A percentile compares a stretch with the other conserved stretches of the same genome.
Evolutionary conservation across 306 rosid species (phyloP).

Genomic region (Hippophae gyantsensis): DNA sequence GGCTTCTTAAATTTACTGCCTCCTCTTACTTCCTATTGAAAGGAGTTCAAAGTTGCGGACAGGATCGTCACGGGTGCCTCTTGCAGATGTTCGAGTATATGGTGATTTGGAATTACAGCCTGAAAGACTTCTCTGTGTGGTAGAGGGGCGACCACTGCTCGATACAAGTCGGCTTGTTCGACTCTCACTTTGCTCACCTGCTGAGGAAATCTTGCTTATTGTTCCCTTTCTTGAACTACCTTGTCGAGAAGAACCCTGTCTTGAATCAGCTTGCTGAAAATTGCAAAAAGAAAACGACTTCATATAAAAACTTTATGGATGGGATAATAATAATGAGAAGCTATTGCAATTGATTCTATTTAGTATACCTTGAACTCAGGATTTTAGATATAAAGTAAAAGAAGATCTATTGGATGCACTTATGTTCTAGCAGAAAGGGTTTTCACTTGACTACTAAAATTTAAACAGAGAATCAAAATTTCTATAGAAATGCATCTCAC

Average conservation of each 20-base stretch:
- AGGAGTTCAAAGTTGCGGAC: conserved; percentile 83
- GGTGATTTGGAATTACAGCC: conserved; percentile 42
- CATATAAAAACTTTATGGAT: conserved; percentile 3
- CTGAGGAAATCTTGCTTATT: conserved; percentile 51
- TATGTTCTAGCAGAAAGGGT: too few relatives aligned
- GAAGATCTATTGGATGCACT: too few relatives aligned
- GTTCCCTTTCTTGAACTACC: conserved; percentile 77
- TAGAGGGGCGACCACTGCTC: conserved; percentile 44
- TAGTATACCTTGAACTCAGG: too few relatives aligned
- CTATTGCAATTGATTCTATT: background rate
- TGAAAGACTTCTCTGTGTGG: conserved; percentile 43
- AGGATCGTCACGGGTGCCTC: conserved; percentile 74
- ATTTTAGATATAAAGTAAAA: too few relatives aligned
- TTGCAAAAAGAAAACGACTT: conserved; percentile 5
- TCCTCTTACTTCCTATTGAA: conserved; percentile 55
- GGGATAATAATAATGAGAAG: background rate
- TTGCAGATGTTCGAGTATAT: conserved; percentile 30
- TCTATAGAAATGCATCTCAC: too few relatives aligned
- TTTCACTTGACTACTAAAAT: too few relatives aligned
- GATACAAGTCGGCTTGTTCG: conserved; percentile 51
- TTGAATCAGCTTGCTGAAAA: conserved; percentile 57
- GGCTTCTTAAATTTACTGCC: background rate
- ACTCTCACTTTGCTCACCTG: conserved; percentile 47
- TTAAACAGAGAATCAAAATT: too few relatives aligned
- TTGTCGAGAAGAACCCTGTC: conserved; percentile 54